These are phyloP conservation scores for Xylariaceae sp. DNA, from an alignment of 2,329 filamentous ascomycete species.

Conservation along the genomic window DNA sequence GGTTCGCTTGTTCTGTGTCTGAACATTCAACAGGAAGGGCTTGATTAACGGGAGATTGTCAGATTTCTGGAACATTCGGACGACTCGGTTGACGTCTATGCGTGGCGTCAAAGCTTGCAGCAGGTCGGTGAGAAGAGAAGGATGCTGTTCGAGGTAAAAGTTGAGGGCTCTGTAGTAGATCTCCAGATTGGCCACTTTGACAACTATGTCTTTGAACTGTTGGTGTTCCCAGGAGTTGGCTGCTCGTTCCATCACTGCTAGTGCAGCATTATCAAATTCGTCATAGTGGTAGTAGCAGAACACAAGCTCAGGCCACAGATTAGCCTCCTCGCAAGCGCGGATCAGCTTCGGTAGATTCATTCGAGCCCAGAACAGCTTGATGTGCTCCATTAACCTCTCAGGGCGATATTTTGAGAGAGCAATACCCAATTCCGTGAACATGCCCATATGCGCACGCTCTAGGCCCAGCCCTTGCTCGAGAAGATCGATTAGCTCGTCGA, in stretches of 20 bases:
- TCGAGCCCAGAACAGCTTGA: conserved; percentile 96
- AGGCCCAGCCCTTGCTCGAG: conserved; percentile 93
- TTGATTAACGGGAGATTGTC: conserved; percentile 98
- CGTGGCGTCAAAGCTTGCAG: conserved; percentile 87
- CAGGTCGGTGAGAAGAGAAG: conserved; percentile 90
- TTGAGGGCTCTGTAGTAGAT: conserved; percentile 98
- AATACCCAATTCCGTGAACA: conserved; percentile 93
- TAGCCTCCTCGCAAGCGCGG: conserved; percentile 85
- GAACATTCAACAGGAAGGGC: conserved; percentile 95
- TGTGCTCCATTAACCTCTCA: conserved; percentile 94
- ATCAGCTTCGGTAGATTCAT: conserved; percentile 99
- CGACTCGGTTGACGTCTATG: conserved; percentile 98
- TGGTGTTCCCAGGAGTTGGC: conserved; percentile 99
- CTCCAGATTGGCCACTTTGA: conserved; percentile 97
- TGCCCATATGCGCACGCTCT: conserved; percentile 90
- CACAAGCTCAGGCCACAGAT: conserved; percentile 94
- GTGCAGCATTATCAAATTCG: conserved; percentile 93
- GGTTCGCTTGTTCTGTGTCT: conserved; percentile 94
- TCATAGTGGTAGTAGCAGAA: conserved; percentile 99
- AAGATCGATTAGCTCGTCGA: conserved; percentile 92
- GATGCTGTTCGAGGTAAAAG: conserved; percentile 97
- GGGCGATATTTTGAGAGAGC: conserved; percentile 93
- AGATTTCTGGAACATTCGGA: conserved; percentile 97
- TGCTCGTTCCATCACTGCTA: conserved; percentile 96
- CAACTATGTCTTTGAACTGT: conserved; percentile 97